Base-by-base conservation (phyloP, 2,329 filamentous ascomycete species). In the Thermothelomyces thermophilus region DNA sequence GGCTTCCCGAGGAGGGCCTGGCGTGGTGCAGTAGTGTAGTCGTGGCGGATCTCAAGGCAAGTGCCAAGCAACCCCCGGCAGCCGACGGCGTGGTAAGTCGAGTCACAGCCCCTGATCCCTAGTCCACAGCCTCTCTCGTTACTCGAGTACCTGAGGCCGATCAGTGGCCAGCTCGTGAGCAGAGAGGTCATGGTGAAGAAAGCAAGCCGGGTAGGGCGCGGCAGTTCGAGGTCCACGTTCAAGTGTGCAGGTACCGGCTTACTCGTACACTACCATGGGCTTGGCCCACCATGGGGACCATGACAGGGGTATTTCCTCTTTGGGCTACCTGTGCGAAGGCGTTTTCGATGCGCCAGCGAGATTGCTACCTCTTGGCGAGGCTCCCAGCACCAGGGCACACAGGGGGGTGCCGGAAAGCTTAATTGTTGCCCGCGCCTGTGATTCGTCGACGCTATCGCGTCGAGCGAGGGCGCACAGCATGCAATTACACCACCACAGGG, bases 251-350 rank as follows among this genome's bases (percentile, higher is more conserved):
- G 54, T 56, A 43, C 33, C 26, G 13, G 31, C n/a, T n/a, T n/a
- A n/a, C n/a, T n/a, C n/a, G n/a, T n/a, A n/a, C n/a, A n/a, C 51
- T 56, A 56, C n/a, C 39, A 34, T 17, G n/a, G 46, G 17, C 19
- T n/a, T 16, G 9, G 31, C 42, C 30, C 34, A 24, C 17, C 22
- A 31, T 30, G 39, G 36, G n/a, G 36, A 28, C 10, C 24, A 5
- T 11, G 31, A 30, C 54, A 56, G 54, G 54, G 54, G 54, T 52
- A 42, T 46, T 60, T 52, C 58, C 58, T 51, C 37, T 55, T 60
- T 56, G 52, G 58, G 58, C 14, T 49, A 57, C 54, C 58, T 56
- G 50, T 59, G 57, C 58, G 58, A 60, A 53, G 52, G 50, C 47
- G 22, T 51, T 52, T 50, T 54, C 24, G 6, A 43, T 36, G 33